phyloP scores from a whole-genome alignment of 2,329 filamentous ascomycete species.

The Catunica adiposa region DNA sequence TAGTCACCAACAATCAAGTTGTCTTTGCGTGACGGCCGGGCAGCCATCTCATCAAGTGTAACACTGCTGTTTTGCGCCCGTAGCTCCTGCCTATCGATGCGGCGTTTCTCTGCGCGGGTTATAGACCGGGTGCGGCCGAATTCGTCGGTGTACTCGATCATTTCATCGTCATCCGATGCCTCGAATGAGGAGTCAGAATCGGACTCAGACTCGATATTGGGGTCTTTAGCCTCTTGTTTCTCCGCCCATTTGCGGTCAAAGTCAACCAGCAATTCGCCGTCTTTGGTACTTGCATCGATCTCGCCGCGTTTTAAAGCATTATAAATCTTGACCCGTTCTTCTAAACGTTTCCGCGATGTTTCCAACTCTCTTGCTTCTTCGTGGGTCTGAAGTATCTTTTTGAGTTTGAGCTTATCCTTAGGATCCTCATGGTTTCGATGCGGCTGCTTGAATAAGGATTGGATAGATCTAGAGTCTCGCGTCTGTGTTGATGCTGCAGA shows the following conservation, averaged over 20 bases:
- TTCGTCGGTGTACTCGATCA: slow-evolving; percentile 82
- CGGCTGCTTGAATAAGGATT: slow-evolving; percentile 3
- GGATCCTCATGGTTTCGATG: background rate
- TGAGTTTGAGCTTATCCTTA: slow-evolving; percentile 20
- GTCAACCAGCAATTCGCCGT: slow-evolving; percentile 59
- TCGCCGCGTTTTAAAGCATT: slow-evolving; percentile 83
- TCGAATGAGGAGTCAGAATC: slow-evolving; percentile 15
- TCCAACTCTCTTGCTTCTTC: slow-evolving; percentile 52
- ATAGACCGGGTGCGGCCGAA: slow-evolving; percentile 69
- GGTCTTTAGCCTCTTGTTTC: slow-evolving; percentile 34
- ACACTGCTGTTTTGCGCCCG: background rate
- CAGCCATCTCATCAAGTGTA: background rate
- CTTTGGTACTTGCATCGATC: slow-evolving; percentile 49
- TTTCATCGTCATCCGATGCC: slow-evolving; percentile 32
- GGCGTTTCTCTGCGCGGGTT: slow-evolving; percentile 50
- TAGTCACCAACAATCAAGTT: slow-evolving; percentile 71
- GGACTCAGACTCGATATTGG: slow-evolving; percentile 25
- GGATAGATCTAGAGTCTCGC: background rate
- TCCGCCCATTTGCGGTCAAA: slow-evolving; percentile 96
- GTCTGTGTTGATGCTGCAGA: slow-evolving; percentile 18
- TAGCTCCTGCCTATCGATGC: slow-evolving; percentile 36
- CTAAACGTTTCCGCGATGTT: slow-evolving; percentile 64
- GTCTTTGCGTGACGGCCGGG: background rate
- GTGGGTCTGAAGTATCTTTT: slow-evolving; percentile 23
- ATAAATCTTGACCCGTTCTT: slow-evolving; percentile 79